Evolutionary conservation across 768 basidiomycete species (phyloP), one percentile per base, ranked within the genome.

Genomic region (Naematelia encephala): DNA sequence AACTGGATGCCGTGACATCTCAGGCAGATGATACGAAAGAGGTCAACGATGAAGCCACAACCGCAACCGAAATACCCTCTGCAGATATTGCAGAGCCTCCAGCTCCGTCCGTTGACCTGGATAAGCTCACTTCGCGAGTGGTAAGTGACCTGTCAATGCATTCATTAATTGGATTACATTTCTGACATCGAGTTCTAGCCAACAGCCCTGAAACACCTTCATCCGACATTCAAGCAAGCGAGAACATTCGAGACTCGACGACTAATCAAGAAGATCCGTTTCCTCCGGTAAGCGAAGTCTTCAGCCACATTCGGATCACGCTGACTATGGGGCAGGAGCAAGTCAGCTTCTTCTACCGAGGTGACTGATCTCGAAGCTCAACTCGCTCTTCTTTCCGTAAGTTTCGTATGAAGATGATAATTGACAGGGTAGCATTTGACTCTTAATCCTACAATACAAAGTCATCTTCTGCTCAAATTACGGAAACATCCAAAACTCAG

Each of bases 211-310:
- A 87, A 84, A 72, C 86, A 87, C 64, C 82, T 88, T 8, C 82
- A 82, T 63, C 88, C 87, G 66, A 83, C 86, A 3, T 84, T 87
- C 26, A 93, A 90, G 79, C 89, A 87, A 69, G 87, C 87, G 10
- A 89, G 85, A 72, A 78, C 82, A 0, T 88, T 89, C 61, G 91
- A 94, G 78, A 84, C 83, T 0, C 88, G 87, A 75, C 88, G 87
- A 72, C 77, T 87, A n/a, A 82, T 91, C 58, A 93, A 91, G 80
- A 86, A 84, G 76, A 78, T 92, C 26, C 91, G 88, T 74, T 82
- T 80, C 23, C 74, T 86, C 26, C 79, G 87, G 88, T 88, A 62
- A 45, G 62, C 57, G 28, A 8, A 13, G 8, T 34, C 28, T 3
- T 22, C 21, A 16, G 13, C 23, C 22, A 25, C 25, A 21, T 49